A percentile compares a stretch with the other conserved stretches of the same genome.
Conservation (phyloP, 257 asterid species). For the Lycium barbarum region DNA sequence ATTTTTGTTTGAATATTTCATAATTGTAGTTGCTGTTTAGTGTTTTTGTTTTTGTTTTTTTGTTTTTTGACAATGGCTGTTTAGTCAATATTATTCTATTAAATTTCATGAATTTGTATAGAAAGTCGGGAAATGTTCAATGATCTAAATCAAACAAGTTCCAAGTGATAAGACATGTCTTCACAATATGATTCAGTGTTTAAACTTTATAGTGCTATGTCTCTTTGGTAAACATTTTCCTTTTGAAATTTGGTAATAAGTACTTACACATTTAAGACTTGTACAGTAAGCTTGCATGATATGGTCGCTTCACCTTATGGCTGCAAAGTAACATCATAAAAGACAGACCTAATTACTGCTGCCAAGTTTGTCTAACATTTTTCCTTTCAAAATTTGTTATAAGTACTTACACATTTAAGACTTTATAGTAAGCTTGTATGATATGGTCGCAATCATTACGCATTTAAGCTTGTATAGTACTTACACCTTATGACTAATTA, state of each 20-base stretch:
- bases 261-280: not conserved
- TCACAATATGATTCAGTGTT: not conserved
- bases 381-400: too few relatives aligned
- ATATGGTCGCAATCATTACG: too few relatives aligned
- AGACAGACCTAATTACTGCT: not conserved
- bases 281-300: slow-evolving; percentile 3
- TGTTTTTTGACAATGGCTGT: not conserved
- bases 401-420: too few relatives aligned
- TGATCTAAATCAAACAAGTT: slow-evolving; percentile 17
- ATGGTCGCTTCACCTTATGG: slow-evolving; percentile 2
- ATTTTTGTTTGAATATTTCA: not conserved
- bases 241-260: not conserved
- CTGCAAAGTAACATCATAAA: slow-evolving; percentile 4
- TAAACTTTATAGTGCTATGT: not conserved
- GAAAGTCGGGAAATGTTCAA: not conserved
- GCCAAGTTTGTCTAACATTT: not conserved
- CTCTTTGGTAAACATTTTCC: slow-evolving; percentile 2
- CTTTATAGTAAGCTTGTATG: too few relatives aligned
- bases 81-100: not conserved
- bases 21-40: not conserved
- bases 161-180: slow-evolving; percentile 21
- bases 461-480: too few relatives aligned
- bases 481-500: not conserved
- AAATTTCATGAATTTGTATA: not conserved
- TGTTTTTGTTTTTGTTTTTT: not conserved